Evolutionary conservation across 441 rosid genomes (phyloP), one percentile per base, ranked within the genome.

Genomic region (Erodium chrysanthum): DNA sequence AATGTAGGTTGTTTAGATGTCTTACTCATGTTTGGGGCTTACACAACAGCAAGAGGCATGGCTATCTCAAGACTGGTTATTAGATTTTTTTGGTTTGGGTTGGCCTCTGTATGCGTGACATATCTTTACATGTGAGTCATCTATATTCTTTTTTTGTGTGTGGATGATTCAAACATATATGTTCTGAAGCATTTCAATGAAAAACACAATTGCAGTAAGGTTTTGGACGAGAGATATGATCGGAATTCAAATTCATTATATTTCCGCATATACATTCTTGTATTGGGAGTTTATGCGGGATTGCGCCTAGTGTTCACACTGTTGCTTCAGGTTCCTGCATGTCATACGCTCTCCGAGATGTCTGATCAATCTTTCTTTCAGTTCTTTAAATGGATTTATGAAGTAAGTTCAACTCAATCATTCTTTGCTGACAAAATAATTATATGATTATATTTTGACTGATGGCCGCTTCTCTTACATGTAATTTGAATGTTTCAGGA

Each of bases 351-450:
- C 66, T 96, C 99, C 65, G 96, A 80, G 58, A 84, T 90, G 83
- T 90, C 96, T 37, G 88, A 96, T 82, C 99, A 92, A 69, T 79
- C 92, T 35, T 96, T 96, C 80, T 96, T 96, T 81, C 99, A 92
- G 80, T 88, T 96, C 80, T 96, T 96, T 69, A 96, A 96, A 83
- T 96, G 99, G 99, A 90, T 96, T 71, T 96, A 96, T 82, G 84
- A 96, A 98, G 99, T 90, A 80, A 65, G 65, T 70, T 35, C 42
- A 64, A 59, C 71, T 73, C 61, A 61, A 31, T 66, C 22, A 79
- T 29, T 61, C 65, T 68, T 65, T 22, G 20, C 66, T 23, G 66
- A 46, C 40, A n/a, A 20, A 66, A 22, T 54, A 46, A 35, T 29
- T 22, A 27, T 64, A 14, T 64, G 7, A 46, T 37, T 14, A 68